Evolutionary conservation across 2,329 filamentous ascomycete genomes (phyloP).

Genomic region (Colletotrichum endophyticum): DNA sequence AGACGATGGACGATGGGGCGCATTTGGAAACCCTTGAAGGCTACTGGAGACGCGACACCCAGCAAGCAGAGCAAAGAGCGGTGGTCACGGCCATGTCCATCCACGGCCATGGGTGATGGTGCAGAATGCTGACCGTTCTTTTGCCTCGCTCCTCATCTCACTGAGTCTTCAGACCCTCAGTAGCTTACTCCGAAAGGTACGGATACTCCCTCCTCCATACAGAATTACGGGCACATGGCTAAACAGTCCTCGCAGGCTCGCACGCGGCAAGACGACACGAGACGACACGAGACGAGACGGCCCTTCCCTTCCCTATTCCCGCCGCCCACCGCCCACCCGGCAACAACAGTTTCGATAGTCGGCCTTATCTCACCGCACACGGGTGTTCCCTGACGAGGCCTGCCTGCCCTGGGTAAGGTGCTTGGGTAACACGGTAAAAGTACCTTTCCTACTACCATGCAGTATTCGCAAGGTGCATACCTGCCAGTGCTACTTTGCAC

Average conservation of each 20-base stretch:
- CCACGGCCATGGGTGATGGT: background rate
- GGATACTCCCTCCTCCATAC: background rate
- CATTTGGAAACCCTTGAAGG: background rate
- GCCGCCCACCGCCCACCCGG: background rate
- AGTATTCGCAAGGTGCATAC: background rate
- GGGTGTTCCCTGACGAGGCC: background rate
- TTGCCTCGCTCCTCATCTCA: background rate
- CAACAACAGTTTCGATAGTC: background rate
- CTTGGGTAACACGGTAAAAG: background rate
- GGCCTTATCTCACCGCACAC: conserved; percentile 1
- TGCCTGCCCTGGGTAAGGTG: background rate
- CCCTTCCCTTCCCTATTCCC: background rate
- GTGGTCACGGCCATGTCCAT: background rate
- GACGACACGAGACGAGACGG: background rate
- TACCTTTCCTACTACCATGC: background rate
- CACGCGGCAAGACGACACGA: background rate
- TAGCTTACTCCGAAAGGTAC: background rate
- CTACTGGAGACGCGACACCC: background rate
- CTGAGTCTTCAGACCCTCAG: background rate
- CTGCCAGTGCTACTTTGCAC: background rate
- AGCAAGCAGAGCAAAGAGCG: background rate
- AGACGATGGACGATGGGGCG: background rate
- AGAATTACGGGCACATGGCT: background rate
- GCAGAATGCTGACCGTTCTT: background rate
- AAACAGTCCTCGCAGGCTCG: background rate